Evolutionary conservation across 768 basidiomycete species (phyloP), one percentile per base, ranked within the genome.

Genomic region (Suillus occidentalis): DNA sequence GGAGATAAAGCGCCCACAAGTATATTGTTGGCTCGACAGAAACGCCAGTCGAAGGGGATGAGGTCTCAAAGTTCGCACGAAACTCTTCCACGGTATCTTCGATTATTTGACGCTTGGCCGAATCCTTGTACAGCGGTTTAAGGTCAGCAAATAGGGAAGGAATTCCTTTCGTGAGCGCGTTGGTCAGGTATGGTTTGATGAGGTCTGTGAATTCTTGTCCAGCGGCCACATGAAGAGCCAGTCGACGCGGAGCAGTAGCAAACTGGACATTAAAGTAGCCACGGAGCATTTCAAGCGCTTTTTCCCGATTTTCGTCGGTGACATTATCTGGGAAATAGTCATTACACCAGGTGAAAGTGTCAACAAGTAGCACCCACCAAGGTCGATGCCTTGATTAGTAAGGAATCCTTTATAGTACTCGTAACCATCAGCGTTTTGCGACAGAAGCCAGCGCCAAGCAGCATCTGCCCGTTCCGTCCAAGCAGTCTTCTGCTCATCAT

Each of bases 1-100:
- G 89, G 82, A 92, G 97, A 80, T 97, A 99, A 45, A 98, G 85
- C 12, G 91, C 89, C 97, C 97, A 99, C 13, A 99, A 84, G 70
- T 97, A 91, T 18, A 87, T 88, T 5, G 94, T 88, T 1, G 97
- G 95, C 9, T 85, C 80, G 10, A 73, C 65, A 0, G 75, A 65
- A 10, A 67, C 64, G 2, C 56, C 37, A 13, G 68, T 61, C 9
- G 69, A 58, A 34, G 71, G 67, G 37, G 69, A 70, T 5, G 73
- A 68, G 34, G 75, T 72, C 13, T 76, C 72, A 50, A 80, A 76
- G 25, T 69, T 65, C 55, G 71, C 68, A n/a, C 80, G 78, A 37
- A 83, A 74, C 6, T 81, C 79, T 72, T 91, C 86, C 2, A 88
- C 84, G 42, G 90, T 81, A n/a, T 84, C 82, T 70, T 95, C 88